Evolutionary conservation across 352 stramenopile species (phyloP), one percentile per base, ranked within the genome.

Genomic region (Thalassiosira mediterranea): DNA sequence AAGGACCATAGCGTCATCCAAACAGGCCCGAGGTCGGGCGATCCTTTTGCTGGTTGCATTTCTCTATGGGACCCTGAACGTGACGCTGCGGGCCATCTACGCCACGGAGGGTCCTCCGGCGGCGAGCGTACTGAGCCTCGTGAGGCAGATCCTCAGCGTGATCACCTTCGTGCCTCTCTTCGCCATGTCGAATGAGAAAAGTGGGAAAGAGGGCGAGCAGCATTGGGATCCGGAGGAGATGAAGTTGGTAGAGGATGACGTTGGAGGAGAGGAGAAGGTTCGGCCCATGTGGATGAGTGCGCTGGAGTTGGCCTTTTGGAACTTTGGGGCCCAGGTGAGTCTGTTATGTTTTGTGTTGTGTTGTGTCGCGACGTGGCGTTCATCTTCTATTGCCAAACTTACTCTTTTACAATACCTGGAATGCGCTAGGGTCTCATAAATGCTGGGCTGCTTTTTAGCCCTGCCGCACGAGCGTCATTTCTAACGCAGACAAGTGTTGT

Each of bases 401-500:
- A 44, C 8, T 44, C 15, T 44, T 15, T 44, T 44, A 15, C 37
- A n/a, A n/a, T n/a, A n/a, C n/a, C n/a, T n/a, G n/a, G n/a, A n/a
- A n/a, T n/a, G n/a, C n/a, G n/a, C 25, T 17, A 89, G 72, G 83
- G 75, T 26, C 61, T 90, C 10, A 57, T 88, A 15, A 90, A 81
- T 68, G 68, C 84, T 4, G 83, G 83, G 10, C 49, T 90, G 2
- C 58, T 88, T 11, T 71, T 56, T 7, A 84, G 61, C 26, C 53
- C 58, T 10, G 79, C 76, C 17, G 79, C 79, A 15, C 42, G 83
- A 40, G 83, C 83, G 17, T 62, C 76, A 28, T 90, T 90, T 32
- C 72, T 90, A 11, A 90, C 83, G 47, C 83, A 90, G 74, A 81
- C 70, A 0, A 84, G 72, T 52, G 83, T 90, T 19, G 65, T 90